Evolutionary conservation across 78 protist species (phyloP), one percentile per base, ranked within the genome.

Genomic region (Monocercomonoides exilis): DNA sequence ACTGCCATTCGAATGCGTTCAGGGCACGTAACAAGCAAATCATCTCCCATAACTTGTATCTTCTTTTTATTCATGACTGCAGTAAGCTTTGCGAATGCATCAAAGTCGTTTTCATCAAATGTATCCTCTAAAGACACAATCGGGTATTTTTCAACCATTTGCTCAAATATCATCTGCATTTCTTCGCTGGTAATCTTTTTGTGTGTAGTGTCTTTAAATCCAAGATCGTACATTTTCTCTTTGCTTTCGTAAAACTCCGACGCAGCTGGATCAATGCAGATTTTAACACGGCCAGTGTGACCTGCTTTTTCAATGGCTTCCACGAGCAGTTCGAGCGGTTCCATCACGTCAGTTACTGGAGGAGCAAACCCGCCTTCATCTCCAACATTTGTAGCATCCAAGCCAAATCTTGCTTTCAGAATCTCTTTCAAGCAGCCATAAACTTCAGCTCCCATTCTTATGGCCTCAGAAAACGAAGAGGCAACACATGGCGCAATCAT

Each of bases 281-380:
- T 46, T 33, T 32, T 11, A 89, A 90, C 43, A 82, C 89, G 80
- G 85, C 94, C 97, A 46, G 91, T 89, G 97, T 95, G 91, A 41
- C 98, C 99, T 36, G 99, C 99, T 45, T 54, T 63, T 86, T 91
- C 95, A 81, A 98, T 96, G 87, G 99, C 99, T 77, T 77, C 93
- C 0, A 54, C 81, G 43, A 98, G 80, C 6, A 97, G 88, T 41
- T 88, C 90, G 2, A 98, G 97, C n/a, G 98, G 98, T 85, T 98
- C 99, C 77, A 91, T 77, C 91, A 80, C 90, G 84, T 80, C 87
- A 54, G 46, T 90, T 77, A 95, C 92, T 45, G 88, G 87, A 85
- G 99, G 99, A 3, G 99, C 99, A 85, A 97, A 97, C 88, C 99
- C 99, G 45, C 99, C 99, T 93, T 98, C 99, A 88, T 98, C 99